phyloP scores from a whole-genome alignment of 257 asterid species.

The Lithospermum erythrorhizon region DNA sequence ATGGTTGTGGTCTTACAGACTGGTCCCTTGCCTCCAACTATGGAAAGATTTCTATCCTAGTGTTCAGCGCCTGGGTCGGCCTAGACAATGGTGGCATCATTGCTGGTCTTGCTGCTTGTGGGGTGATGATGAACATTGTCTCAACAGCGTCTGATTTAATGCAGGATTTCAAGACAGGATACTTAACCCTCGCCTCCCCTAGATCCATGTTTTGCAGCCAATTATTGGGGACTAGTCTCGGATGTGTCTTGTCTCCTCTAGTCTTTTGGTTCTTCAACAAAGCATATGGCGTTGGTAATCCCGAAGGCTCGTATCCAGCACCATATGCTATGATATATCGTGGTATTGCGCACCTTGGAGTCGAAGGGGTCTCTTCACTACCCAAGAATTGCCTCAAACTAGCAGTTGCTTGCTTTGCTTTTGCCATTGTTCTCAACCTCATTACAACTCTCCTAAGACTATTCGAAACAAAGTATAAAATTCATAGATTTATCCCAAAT shows the following conservation, averaged over 20 bases:
- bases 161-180: too few species aligned
- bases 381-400: conserved; percentile 50
- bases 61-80: conserved; percentile 59
- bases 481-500: conserved; percentile 11
- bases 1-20: conserved; percentile 62
- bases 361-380: conserved; percentile 24
- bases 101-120: conserved; percentile 40
- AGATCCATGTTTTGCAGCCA: too few species aligned
- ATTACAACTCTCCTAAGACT: conserved; percentile 11
- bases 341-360: conserved; percentile 29
- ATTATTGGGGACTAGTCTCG: too few species aligned
- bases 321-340: conserved; percentile 47
- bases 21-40: conserved; percentile 54
- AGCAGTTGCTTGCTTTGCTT: conserved; percentile 23
- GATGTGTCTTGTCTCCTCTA: conserved; percentile 30
- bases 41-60: conserved; percentile 20
- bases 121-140: too few species aligned
- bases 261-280: conserved; percentile 60
- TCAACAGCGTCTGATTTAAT: too few species aligned
- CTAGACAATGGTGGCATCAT: conserved; percentile 39
- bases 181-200: too few species aligned
- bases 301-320: conserved; percentile 37
- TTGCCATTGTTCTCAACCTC: conserved; percentile 24
- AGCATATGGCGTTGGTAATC: conserved; percentile 41
- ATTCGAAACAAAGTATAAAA: conserved; percentile 30